phyloP scores from a whole-genome alignment of 2,329 filamentous ascomycete genomes.

The Exophiala sp. region DNA sequence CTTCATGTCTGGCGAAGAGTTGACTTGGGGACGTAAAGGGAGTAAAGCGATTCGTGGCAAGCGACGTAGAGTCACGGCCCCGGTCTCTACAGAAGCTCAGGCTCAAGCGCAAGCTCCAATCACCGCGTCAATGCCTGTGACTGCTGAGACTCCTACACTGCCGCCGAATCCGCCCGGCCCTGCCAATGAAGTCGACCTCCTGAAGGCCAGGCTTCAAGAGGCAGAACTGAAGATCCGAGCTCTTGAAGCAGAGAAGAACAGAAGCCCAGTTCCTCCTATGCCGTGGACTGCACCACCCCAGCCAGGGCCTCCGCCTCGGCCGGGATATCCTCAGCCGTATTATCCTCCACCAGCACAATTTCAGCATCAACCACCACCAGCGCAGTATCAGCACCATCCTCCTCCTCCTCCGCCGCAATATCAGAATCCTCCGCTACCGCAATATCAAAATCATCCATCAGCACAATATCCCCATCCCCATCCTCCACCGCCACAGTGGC shows the following conservation, averaged over 20 bases:
- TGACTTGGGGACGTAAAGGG: slow-evolving; percentile 9
- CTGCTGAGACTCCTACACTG: background rate
- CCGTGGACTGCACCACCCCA: slow-evolving; percentile 5
- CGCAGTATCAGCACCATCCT: background rate
- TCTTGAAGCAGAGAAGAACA: slow-evolving; percentile 21
- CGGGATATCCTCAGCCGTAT: background rate
- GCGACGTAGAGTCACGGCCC: background rate
- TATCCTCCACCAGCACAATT: slow-evolving; percentile 4
- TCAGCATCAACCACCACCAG: no score
- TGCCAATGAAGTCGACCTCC: slow-evolving; percentile 15
- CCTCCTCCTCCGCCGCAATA: slow-evolving; percentile 1
- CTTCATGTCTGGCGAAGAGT: slow-evolving; percentile 9
- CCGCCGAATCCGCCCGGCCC: background rate
- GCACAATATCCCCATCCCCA: background rate
- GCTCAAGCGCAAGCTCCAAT: background rate
- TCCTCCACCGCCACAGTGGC: slow-evolving; percentile 3
- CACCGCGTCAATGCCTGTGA: background rate
- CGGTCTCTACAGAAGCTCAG: background rate
- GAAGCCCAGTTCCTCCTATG: slow-evolving; percentile 6
- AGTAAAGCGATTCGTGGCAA: background rate
- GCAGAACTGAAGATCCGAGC: slow-evolving; percentile 21
- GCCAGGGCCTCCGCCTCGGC: slow-evolving; percentile 2
- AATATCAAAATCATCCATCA: slow-evolving; percentile 1
- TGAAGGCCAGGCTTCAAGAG: slow-evolving; percentile 17
- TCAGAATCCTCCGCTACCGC: slow-evolving; percentile 2